Evolutionary conservation across 345 rosid genomes (phyloP).

Genomic region (Lepidium sativum): DNA sequence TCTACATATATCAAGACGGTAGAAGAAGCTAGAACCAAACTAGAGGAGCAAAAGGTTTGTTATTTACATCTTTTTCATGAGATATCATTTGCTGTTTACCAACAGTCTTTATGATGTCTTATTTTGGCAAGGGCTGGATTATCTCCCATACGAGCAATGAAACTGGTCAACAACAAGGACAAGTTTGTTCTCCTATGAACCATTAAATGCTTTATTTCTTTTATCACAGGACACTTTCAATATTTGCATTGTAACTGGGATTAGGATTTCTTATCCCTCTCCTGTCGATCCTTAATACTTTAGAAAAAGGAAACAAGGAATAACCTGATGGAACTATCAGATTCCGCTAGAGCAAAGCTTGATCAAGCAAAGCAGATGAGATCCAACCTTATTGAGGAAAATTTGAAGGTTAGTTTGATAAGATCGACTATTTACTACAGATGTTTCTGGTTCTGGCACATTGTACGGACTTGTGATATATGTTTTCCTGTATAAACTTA

Average conservation of each 20-base stretch:
- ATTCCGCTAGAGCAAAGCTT: slow-evolving; percentile 46
- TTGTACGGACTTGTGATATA: not conserved
- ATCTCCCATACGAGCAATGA: slow-evolving; percentile 16
- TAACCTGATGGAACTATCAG: slow-evolving; percentile 31
- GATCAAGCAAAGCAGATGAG: slow-evolving; percentile 37
- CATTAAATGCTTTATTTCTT: not conserved
- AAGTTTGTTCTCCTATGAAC: slow-evolving; percentile 24
- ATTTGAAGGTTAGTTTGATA: slow-evolving; percentile 38
- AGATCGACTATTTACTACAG: not conserved
- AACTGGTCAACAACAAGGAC: slow-evolving; percentile 25
- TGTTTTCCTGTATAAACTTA: not conserved
- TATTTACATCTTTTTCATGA: not conserved
- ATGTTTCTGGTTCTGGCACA: slow-evolving; percentile 9
- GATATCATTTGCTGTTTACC: not conserved
- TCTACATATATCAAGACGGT: slow-evolving; percentile 42
- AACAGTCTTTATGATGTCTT: not conserved
- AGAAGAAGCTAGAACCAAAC: slow-evolving; percentile 36
- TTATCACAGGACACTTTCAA: not conserved
- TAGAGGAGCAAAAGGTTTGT: slow-evolving; percentile 54
- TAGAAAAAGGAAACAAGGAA: slow-evolving; percentile 30
- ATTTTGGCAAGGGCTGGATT: slow-evolving; percentile 48
- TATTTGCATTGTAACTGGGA: not conserved
- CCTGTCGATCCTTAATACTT: not conserved
- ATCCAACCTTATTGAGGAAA: slow-evolving; percentile 35
- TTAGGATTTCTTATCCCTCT: not conserved